Conservation (phyloP, 2,329 filamentous ascomycete species). For the Macrophomina pseudophaseolina region DNA sequence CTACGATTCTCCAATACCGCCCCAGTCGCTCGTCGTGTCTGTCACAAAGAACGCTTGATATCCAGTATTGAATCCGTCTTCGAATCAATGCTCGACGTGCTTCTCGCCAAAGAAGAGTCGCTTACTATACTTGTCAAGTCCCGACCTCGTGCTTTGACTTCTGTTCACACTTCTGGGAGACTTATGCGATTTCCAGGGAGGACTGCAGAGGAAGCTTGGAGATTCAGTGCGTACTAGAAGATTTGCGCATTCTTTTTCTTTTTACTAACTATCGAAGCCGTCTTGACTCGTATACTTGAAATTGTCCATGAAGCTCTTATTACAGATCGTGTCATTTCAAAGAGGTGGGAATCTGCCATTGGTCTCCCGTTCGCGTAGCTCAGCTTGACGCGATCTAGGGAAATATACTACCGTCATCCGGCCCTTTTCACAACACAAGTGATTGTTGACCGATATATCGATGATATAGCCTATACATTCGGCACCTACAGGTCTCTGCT, state of each 20-base stretch:
- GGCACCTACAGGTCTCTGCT: constrained; percentile 66
- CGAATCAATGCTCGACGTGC: constrained; percentile 56
- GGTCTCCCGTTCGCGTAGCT: not conserved
- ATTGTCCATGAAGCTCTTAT: constrained; percentile 60
- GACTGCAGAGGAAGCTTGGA: constrained; percentile 62
- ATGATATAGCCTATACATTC: constrained; percentile 75
- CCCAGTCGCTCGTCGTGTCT: not conserved
- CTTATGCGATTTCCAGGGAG: constrained; percentile 60
- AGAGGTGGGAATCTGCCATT: constrained; percentile 50
- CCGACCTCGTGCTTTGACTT: constrained; percentile 24
- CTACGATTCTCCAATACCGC: not conserved
- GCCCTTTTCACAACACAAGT: constrained; percentile 72
- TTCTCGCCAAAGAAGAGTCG: constrained; percentile 54
- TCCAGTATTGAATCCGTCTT: constrained; percentile 63
- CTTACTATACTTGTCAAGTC: constrained; percentile 56
- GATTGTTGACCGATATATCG: constrained; percentile 73
- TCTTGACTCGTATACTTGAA: constrained; percentile 61
- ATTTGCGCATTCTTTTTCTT: too few species aligned
- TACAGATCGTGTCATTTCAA: constrained; percentile 57
- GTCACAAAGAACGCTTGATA: constrained; percentile 48
- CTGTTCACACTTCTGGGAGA: constrained; percentile 28
- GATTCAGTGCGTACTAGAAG: constrained; percentile 51
- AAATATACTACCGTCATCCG: constrained; percentile 79
- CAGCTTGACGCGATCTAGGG: constrained; percentile 53
- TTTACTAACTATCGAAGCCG: constrained; percentile 45